Conservation (phyloP, 2,329 filamentous ascomycete genomes). For the Dactylellina parvicollis region DNA sequence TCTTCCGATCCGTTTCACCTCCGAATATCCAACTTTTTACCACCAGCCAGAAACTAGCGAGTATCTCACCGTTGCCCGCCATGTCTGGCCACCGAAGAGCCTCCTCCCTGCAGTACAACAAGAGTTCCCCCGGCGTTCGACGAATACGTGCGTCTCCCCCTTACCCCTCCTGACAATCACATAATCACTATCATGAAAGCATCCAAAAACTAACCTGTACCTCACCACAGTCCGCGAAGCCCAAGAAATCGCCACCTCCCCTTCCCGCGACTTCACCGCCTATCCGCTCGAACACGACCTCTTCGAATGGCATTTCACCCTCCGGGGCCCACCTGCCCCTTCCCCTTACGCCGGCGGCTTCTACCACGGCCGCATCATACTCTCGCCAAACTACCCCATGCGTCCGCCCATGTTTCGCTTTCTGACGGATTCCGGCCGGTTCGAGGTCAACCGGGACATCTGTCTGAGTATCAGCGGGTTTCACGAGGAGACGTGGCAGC, state of each 20-base stretch:
- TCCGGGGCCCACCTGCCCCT: conserved; percentile 82
- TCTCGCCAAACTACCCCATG: conserved; percentile 88
- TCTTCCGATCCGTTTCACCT: not conserved
- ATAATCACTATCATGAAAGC: not conserved
- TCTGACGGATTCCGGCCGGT: conserved; percentile 87
- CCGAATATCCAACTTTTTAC: not conserved
- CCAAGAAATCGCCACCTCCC: conserved; percentile 79
- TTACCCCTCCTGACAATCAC: conserved; percentile 41
- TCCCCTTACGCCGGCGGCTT: conserved; percentile 82
- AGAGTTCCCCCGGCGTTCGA: conserved; percentile 83
- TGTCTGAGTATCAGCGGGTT: conserved; percentile 93
- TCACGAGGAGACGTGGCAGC: conserved; percentile 98
- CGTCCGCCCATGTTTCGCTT: conserved; percentile 96
- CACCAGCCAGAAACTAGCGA: too few species aligned
- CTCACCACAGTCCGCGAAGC: conserved; percentile 79
- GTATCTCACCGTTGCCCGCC: conserved; percentile 1
- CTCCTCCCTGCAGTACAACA: conserved; percentile 68
- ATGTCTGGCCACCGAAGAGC: conserved; percentile 62
- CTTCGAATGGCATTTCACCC: conserved; percentile 98
- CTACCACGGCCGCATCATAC: conserved; percentile 93
- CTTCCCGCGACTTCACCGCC: conserved; percentile 86
- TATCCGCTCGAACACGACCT: conserved; percentile 86
- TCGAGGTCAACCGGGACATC: conserved; percentile 96
- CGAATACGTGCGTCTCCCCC: conserved; percentile 72
- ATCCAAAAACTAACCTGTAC: conserved; percentile 23